phyloP scores from a whole-genome alignment of 352 stramenopile genomes.

The Pythium volutum region DNA sequence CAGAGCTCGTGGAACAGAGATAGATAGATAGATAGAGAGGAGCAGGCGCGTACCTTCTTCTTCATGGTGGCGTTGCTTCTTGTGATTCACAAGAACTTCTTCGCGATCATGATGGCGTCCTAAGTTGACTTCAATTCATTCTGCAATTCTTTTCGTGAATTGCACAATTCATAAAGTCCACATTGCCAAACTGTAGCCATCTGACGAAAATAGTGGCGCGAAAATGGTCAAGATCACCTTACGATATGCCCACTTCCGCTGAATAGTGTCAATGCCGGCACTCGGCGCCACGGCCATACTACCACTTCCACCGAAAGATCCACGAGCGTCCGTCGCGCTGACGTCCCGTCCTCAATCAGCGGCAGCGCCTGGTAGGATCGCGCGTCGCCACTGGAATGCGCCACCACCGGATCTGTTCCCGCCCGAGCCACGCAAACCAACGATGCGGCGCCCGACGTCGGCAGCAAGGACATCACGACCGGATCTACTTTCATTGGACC shows the following conservation, averaged over 20 bases:
- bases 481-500: not conserved
- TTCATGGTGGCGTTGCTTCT: conserved; percentile 23
- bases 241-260: not conserved
- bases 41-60: conserved; percentile 24
- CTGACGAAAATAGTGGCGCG: not conserved
- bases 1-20: not conserved
- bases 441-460: conserved; percentile 6
- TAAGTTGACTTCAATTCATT: conserved; percentile 14
- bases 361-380: not conserved
- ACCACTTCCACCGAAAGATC: not conserved
- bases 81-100: not conserved
- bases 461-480: not conserved
- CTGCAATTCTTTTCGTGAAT: conserved; percentile 11
- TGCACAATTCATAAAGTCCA: conserved; percentile 11
- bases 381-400: conserved; percentile 29
- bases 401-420: conserved; percentile 24
- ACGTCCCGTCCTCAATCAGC: conserved; percentile 17
- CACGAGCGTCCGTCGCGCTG: not conserved
- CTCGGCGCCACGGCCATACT: not conserved
- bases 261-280: conserved; percentile 13
- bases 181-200: conserved; percentile 4
- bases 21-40: not conserved
- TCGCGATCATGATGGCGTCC: not conserved
- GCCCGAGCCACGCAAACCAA: conserved; percentile 1
- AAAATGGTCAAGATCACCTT: not conserved